Evolutionary conservation across 192 early-diverging fungal species (phyloP), one percentile per base, ranked within the genome.

Genomic region (Dissophora ornata): DNA sequence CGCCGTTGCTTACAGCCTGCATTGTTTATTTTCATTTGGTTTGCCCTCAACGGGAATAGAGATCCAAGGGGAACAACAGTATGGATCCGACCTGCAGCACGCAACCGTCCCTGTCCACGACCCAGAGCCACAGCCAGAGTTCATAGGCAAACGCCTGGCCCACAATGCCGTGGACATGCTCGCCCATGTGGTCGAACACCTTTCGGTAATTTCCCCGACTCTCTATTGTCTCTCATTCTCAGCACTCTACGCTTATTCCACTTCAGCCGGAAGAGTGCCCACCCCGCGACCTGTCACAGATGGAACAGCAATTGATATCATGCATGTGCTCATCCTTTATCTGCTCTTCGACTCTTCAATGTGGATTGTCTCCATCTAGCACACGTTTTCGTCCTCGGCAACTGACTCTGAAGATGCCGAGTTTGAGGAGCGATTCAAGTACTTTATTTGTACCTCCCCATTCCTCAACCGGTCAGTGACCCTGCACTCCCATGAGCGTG

Each of bases 371-470:
- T 30, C 9, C 57, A 50, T 59, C n/a, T 61, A 87, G 86, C 82
- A 83, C 50, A 75, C 79, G 2, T 82, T 85, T 41, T 81, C 83
- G 25, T 64, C 81, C 1, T 79, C 86, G 13, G 58, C 86, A 6
- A 69, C 85, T 8, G 61, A 77, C 32, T 34, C 56, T 22, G 87
- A 86, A 58, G 83, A 88, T 81, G 60, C 70, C 18, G 80, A 81
- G 21, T 88, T 86, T 57, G 83, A 86, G 50, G 87, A 88, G 53
- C 81, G 84, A 2, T 86, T 88, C 70, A 86, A 85, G 48, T 88
- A 88, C 41, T 60, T 86, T 18, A 82, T 88, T 48, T 84, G 82
- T 38, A 88, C 87, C 19, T 88, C 87, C 0, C 82, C 85, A 7
- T 73, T 88, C 22, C 59, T 88, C 3, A 88, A 81, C 50, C 81